Evolutionary conservation across 495 filamentous ascomycete species (phyloP), one percentile per base, ranked within the genome.

Genomic region (Clohesyomyces aquaticus): DNA sequence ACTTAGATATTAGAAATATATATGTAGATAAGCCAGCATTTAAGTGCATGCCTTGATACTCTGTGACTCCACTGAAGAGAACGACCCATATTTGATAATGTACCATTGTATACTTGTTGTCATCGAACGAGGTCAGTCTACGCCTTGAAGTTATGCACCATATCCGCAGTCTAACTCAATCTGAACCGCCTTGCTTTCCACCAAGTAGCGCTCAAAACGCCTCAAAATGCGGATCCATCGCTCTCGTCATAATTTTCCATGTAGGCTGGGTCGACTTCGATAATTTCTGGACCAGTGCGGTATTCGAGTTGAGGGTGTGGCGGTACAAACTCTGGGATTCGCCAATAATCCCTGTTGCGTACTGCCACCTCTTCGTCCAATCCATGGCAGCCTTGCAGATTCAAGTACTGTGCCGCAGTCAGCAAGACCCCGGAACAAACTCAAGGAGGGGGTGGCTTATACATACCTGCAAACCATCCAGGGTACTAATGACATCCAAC

Each of bases 401-500:
- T 21, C 50, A 62, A 55, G 28, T 55, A 62, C 59, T 62, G n/a
- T n/a, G 26, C 50, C 0, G 49, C 2, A 3, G 59, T 62, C 50
- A 61, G 58, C 43, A 41, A 32, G 12, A 21, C 8, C 43, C 8
- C 58, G 25, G 3, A 27, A 32, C 21, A 21, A 59, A 29, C n/a
- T 3, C 25, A 18, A n/a, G 28, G 46, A 6, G 18, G 56, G 38
- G 0, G 27, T 1, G 19, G 22, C 69, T 51, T 62, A n/a, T n/a
- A n/a, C n/a, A n/a, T n/a, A 73, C 71, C 66, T 66, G 48, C 38
- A 73, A 49, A 0, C 56, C 43, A 0, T 27, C 41, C 18, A 73
- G 25, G 18, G 18, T 46, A 9, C 63, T 54, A 28, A 73, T 66
- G 29, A 65, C 41, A 29, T 62, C 54, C 18, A 70, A 21, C n/a